Base-by-base conservation (phyloP, 2,329 filamentous ascomycete species). In the Sclerotinia minor region DNA sequence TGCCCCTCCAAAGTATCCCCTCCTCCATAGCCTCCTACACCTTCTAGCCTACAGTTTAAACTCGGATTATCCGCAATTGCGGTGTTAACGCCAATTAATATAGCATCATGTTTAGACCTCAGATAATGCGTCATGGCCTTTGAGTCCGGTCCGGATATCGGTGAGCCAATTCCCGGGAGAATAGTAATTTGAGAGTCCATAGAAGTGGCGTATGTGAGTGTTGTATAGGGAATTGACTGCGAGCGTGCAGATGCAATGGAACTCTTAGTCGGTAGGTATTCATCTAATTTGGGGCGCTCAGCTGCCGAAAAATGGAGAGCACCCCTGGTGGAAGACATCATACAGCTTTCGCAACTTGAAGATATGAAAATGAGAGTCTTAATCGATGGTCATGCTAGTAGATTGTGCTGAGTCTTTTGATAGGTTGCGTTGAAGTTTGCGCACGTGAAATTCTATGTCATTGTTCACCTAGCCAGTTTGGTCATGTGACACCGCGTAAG, bases 61-160 rank as follows among this genome's bases (percentile, higher is more conserved):
- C 87, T 88, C 2, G 94, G 94, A 76, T 97, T 86, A 77, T 98
- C 94, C 26, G 92, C 90, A 35, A 92, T 81, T 9, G 92, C 91
- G 1, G 94, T 98, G 3, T 90, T 90, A 5, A 90, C 92, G 29
- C 94, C 94, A 44, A 98, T 83, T 32, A 96, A 83, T 72, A 97
- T 96, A 50, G 92, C 92, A 71, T 91, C 87, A 79, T 98, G 93
- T 21, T 84, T 85, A 17, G 89, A 89, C 74, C 94, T 91, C 38
- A 98, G 85, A 77, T 91, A 92, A 79, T 98, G 94, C 0, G 94
- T 97, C 92, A 98, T 96, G 65, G 91, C 86, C 79, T 97, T 97
- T 49, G 92, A 92, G 71, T 89, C 83, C 0, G 90, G 86, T 4
- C 94, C 94, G 1, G 94, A 98, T 19, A 98, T 85, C 0, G 85